These are phyloP conservation scores for Colletotrichum somersetense DNA, from an alignment of 2,329 filamentous ascomycete species.

Conservation along the genomic window DNA sequence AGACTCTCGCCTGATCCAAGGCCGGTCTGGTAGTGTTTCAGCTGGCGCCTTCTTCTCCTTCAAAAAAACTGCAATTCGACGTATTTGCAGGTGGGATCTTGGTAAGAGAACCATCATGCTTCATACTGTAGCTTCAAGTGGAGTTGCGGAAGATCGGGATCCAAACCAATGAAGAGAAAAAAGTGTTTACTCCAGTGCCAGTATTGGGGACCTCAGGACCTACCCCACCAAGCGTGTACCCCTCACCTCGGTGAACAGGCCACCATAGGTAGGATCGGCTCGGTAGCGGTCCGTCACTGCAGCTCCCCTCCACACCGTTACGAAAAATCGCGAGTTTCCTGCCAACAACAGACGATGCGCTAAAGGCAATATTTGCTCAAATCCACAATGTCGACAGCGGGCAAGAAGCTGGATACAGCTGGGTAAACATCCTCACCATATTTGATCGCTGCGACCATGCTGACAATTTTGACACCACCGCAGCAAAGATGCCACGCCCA, in stretches of 20 bases:
- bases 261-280: conserved; percentile 26
- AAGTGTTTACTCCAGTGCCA: too few relatives aligned
- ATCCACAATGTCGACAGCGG: conserved; percentile 37
- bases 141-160: neutral
- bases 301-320: conserved; percentile 40
- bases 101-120: neutral
- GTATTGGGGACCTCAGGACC: neutral
- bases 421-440: neutral
- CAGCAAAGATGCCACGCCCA: conserved; percentile 66
- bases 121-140: neutral
- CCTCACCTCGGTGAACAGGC: conserved; percentile 42
- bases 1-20: too few relatives aligned
- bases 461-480: conserved; percentile 11
- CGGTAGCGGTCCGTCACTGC: conserved; percentile 39
- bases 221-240: conserved; percentile 12
- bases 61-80: neutral
- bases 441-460: neutral
- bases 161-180: neutral
- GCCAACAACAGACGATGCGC: conserved; percentile 37
- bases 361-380: conserved; percentile 27
- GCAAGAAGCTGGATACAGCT: conserved; percentile 36
- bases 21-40: neutral
- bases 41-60: neutral
- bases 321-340: conserved; percentile 40
- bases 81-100: neutral